Base-by-base conservation (phyloP, 176 grass and related monocot species). In the Elaeis guineensis region DNA sequence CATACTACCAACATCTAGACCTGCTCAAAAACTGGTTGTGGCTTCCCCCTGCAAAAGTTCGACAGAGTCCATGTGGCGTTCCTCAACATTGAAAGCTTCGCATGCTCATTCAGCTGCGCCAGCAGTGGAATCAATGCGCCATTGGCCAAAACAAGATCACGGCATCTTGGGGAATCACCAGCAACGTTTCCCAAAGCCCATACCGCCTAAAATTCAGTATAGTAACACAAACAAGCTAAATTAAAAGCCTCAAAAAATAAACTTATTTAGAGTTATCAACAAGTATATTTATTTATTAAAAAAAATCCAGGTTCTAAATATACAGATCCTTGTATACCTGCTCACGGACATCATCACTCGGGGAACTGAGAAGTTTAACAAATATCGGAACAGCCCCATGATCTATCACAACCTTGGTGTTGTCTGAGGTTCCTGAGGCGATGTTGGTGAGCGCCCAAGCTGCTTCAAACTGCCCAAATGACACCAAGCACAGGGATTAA, bases 181-280 rank as follows among this genome's bases (percentile, higher is more conserved):
- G 91, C 91, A 19, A 95, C 91, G 81, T 95, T 95, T 2, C 91
- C 91, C 66, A 95, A 72, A 56, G 91, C 91, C 91, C 91, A 95
- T 8, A 95, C 91, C 29, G 86, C 91, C 86, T 95, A 50, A 54
- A 68, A 66, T 58, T 58, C 32, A 18, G 5, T 18, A 49, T 0
- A 58, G 30, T 8, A 19, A 16, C 44, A 57, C 57, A 16, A 14
- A 54, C 54, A 26, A 30, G 9, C 15, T 23, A 54, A 16, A 54
- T 19, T 25, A 55, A 11, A 21, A 7, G 19, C 2, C 11, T 56
- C 23, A 79, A 72, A 50, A 48, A 29, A 20, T 16, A 72, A 51
- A 53, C 11, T 14, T 44, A 0, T 44, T 14, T 2, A 14, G 35
- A 44, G 35, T 12, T 44, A 44, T 44, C 35, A 44, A 44, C 35